phyloP scores from a whole-genome alignment of 495 filamentous ascomycete species.

The Talaromyces wortmannii region DNA sequence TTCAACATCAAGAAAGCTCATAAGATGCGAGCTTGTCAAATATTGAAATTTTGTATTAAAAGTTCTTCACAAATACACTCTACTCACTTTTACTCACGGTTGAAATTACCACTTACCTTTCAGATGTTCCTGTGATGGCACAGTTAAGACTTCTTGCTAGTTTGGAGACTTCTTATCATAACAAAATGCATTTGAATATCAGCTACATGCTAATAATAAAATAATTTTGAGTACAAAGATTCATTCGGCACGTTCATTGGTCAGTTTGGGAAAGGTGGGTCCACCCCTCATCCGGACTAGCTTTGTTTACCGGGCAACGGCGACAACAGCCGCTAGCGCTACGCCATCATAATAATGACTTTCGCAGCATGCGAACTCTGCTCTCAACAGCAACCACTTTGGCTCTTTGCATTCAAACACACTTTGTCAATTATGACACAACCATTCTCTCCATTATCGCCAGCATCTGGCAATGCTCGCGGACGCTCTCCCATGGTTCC shows the following conservation, averaged over 20 bases:
- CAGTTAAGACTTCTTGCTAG: too few species aligned
- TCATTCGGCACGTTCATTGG: neutral
- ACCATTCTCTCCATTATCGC: conserved; percentile 37
- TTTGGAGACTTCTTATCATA: too few species aligned
- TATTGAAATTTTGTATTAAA: too few species aligned
- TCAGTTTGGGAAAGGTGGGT: neutral
- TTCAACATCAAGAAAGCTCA: neutral
- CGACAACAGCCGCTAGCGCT: conserved; percentile 2
- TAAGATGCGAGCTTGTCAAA: neutral
- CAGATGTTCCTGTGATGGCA: too few species aligned
- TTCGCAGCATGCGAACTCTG: neutral
- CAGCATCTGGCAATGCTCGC: conserved; percentile 36
- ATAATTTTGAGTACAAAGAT: neutral
- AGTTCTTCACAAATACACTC: too few species aligned
- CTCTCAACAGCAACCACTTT: neutral
- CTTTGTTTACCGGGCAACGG: conserved; percentile 39
- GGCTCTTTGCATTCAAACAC: neutral
- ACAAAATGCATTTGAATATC: too few species aligned
- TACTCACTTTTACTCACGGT: too few species aligned
- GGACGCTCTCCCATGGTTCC: conserved; percentile 17
- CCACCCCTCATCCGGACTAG: conserved; percentile 19
- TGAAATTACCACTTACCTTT: too few species aligned
- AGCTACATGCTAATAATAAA: too few species aligned
- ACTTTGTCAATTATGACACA: conserved; percentile 27
- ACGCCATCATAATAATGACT: conserved; percentile 17